Percentiles rank a stretch among this genome's conserved stretches.
Conservation (phyloP, 2,329 filamentous ascomycete genomes). For the Nemania sp. region DNA sequence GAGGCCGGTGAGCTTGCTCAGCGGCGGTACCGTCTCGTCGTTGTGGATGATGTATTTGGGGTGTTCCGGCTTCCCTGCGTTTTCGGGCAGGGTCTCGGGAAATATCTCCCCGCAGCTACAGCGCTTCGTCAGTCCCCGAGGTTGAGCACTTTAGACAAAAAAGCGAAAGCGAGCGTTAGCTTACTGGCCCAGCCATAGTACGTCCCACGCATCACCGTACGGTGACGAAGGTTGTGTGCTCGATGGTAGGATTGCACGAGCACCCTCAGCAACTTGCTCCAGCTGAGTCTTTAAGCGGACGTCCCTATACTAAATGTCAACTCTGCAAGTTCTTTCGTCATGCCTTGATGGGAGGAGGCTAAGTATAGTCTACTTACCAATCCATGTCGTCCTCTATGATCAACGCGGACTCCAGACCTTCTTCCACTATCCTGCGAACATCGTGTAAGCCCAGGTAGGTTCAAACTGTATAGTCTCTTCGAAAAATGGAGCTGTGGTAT, state of each 20-base stretch:
- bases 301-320: conserved; percentile 31
- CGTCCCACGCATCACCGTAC: conserved; percentile 36
- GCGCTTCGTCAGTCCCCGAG: background rate
- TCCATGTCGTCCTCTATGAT: conserved; percentile 49
- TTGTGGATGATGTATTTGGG: background rate
- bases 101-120: conserved; percentile 39
- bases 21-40: conserved; percentile 23
- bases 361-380: conserved; percentile 32
- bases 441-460: conserved; percentile 1
- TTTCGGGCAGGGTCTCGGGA: conserved; percentile 34
- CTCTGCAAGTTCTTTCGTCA: background rate
- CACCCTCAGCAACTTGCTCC: conserved; percentile 38
- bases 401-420: conserved; percentile 42
- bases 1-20: conserved; percentile 34
- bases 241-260: conserved; percentile 40
- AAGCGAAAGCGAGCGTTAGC: background rate
- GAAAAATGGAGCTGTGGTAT: conserved; percentile 1
- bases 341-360: too few species aligned
- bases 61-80: conserved; percentile 23
- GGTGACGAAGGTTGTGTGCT: conserved; percentile 31
- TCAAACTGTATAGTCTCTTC: background rate
- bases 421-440: conserved; percentile 40
- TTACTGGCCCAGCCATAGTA: conserved; percentile 39
- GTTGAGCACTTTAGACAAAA: too few species aligned
- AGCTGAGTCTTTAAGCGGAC: conserved; percentile 43